These are phyloP conservation scores for Aspergillus avenaceus DNA, from an alignment of 495 filamentous ascomycete species.

Conservation along the genomic window DNA sequence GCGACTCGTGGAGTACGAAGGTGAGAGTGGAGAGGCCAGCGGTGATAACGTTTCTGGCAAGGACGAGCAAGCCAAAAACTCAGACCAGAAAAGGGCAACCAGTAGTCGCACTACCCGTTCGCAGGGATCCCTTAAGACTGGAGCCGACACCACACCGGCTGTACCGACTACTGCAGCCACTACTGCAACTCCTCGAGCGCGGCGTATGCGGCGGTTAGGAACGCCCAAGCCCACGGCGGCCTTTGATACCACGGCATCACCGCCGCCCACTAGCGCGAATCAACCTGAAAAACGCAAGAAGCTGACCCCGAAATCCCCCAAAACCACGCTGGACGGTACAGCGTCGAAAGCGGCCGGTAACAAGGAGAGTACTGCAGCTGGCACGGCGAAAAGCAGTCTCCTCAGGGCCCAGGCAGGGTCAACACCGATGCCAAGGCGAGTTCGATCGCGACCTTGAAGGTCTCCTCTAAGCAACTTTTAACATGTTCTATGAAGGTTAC, in stretches of 20 bases:
- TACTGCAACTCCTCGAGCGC: conserved; percentile 29
- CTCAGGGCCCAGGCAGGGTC: conserved; percentile 36
- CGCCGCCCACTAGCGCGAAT: conserved; percentile 11
- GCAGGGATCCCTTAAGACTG: conserved; percentile 17
- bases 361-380: no score
- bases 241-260: conserved; percentile 5
- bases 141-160: conserved; percentile 12
- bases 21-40: conserved; percentile 18
- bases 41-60: conserved; percentile 13
- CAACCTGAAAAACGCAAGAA: conserved; percentile 36
- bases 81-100: conserved; percentile 24
- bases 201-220: conserved; percentile 35
- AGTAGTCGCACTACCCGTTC: conserved; percentile 25
- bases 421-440: conserved; percentile 36
- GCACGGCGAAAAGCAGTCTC: conserved; percentile 32
- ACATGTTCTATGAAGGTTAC: neutral
- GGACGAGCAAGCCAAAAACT: conserved; percentile 4
- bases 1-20: conserved; percentile 33
- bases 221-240: conserved; percentile 14
- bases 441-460: conserved; percentile 30
- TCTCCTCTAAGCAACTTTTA: neutral
- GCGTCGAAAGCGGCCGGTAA: no score
- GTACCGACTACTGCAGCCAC: conserved; percentile 22
- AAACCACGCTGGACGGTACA: conserved; percentile 14
- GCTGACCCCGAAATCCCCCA: conserved; percentile 37